Conservation (phyloP, 2,329 filamentous ascomycete species). For the Ascochyta lentis region DNA sequence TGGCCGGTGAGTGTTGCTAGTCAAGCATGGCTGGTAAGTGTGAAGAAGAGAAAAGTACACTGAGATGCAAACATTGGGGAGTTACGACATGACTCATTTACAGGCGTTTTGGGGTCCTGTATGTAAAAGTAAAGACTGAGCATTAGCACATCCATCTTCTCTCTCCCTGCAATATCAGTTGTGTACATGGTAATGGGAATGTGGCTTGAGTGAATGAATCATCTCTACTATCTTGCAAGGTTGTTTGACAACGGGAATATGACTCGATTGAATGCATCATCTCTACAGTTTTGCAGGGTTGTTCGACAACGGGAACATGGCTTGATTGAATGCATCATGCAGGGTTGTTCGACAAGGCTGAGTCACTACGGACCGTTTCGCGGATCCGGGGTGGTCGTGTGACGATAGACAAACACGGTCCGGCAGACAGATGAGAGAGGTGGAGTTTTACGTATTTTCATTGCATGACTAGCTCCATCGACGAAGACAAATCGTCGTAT, state of each 20-base stretch:
- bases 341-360: too few relatives aligned
- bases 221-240: too few relatives aligned
- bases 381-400: background rate
- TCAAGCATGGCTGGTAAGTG: too few relatives aligned
- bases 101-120: constrained; percentile 9
- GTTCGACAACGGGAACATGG: too few relatives aligned
- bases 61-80: background rate
- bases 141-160: constrained; percentile 4
- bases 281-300: too few relatives aligned
- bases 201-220: too few relatives aligned
- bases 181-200: background rate
- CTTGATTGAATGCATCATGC: too few relatives aligned
- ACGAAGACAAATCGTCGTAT: background rate
- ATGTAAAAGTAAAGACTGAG: constrained; percentile 9
- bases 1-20: too few relatives aligned
- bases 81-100: constrained; percentile 2
- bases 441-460: constrained; percentile 5
- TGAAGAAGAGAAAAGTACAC: too few relatives aligned
- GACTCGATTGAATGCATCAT: too few relatives aligned
- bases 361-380: too few relatives aligned
- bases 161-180: constrained; percentile 2
- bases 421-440: background rate
- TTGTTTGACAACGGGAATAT: too few relatives aligned
- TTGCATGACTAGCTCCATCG: constrained; percentile 5
- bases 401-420: background rate